Base-by-base conservation (phyloP, 139 green algal species). In the Haematococcus lacustris region DNA sequence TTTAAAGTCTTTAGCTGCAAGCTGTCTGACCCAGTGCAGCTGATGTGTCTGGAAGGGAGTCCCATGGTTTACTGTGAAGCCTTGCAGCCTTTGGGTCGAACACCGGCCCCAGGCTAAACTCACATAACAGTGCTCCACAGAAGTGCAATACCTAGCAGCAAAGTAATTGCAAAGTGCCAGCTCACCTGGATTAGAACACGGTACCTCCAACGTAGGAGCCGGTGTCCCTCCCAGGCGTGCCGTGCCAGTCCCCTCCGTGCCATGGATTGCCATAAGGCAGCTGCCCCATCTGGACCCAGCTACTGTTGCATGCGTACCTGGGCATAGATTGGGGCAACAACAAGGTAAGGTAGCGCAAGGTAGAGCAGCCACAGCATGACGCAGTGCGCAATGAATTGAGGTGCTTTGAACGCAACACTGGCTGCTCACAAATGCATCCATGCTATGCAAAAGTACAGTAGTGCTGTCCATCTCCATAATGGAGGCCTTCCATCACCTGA, bases 201-300 rank as follows among this genome's bases (percentile, higher is more conserved):
- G 74, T 76, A 33, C 80, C 80, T 4, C 80, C 80, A 47, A 71
- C 76, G 50, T 82, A 85, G 2, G 64, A 70, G n/a, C 80, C 80
- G 5, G 80, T 80, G 73, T 85, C 80, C 53, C 75, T 75, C 35
- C 72, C 80, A 3, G 32, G 7, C 1, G 75, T 62, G 53, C 80
- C 80, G 39, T 82, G 75, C 80, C 80, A 85, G 7, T 63, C 13
- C 9, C 80, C 80, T 23, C 75, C 80, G 60, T 81, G 76, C 69
- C 72, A 80, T 13, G 80, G 39, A 40, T 85, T 85, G 51, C 80
- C 80, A 53, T 35, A 85, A 9, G 80, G 80, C 17, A 85, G 71
- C 59, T 81, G 68, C 28, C 34, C 41, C 67, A 82, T 74, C 38
- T 75, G 68, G 5, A 33, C 23, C 28, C 30, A 71, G 28, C 28